Percentiles rank a stretch among this genome's conserved stretches.
Evolutionary conservation across 768 basidiomycete genomes (phyloP).

Genomic region (Hygrophoropsis aurantiaca): DNA sequence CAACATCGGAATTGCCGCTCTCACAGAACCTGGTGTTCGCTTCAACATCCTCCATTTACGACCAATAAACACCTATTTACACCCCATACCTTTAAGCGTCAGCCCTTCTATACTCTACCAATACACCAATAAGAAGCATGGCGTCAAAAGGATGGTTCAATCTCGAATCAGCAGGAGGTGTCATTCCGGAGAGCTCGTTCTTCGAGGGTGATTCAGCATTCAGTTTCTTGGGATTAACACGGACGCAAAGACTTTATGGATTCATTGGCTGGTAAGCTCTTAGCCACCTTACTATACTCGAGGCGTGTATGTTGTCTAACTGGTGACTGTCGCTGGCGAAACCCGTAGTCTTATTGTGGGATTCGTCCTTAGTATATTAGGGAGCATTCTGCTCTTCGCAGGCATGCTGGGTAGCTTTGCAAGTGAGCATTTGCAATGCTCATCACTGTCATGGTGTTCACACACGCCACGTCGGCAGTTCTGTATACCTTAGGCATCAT

Average conservation of each 20-base stretch:
- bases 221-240: constrained; percentile 72
- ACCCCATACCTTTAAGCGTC: too few species aligned
- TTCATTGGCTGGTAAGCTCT: constrained; percentile 74
- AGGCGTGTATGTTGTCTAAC: too few species aligned
- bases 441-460: constrained; percentile 7
- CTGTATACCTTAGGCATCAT: constrained; percentile 83
- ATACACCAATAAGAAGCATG: too few species aligned
- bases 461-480: constrained; percentile 41
- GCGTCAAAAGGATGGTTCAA: constrained; percentile 84
- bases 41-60: too few species aligned
- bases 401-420: constrained; percentile 71
- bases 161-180: constrained; percentile 62
- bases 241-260: constrained; percentile 82
- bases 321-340: background rate
- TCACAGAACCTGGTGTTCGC: too few species aligned
- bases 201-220: constrained; percentile 92
- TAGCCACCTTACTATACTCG: background rate
- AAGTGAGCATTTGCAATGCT: constrained; percentile 43
- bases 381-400: constrained; percentile 73
- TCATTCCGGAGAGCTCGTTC: constrained; percentile 75
- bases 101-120: too few species aligned
- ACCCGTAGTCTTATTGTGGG: constrained; percentile 67
- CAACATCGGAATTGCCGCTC: too few species aligned
- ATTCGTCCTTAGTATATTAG: constrained; percentile 78
- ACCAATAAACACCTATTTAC: too few species aligned